Base-by-base conservation (phyloP, 495 filamentous ascomycete species). In the Endocarpon pusillum region DNA sequence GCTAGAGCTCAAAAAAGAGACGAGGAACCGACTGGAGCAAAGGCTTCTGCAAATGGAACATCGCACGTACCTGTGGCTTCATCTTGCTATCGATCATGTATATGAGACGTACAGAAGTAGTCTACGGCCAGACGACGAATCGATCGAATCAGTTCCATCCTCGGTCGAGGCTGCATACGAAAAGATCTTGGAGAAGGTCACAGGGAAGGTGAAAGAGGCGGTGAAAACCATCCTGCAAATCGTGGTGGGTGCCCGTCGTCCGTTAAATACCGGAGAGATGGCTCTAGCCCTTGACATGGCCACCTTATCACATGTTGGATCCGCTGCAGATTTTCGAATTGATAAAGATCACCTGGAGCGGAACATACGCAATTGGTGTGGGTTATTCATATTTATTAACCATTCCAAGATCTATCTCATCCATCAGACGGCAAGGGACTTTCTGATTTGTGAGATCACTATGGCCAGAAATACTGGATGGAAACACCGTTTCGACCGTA, bases 171-270 rank as follows among this genome's bases (percentile, higher is more conserved):
- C 19, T 28, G 23, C 37, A 21, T 49, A 52, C 32, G 30, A 42
- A 17, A 40, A 35, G 11, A 21, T 41, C 19, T 37, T 56, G 21
- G 7, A 23, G 9, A 24, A 35, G 8, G 38, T 34, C 28, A 21
- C 1, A 8, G 32, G 29, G 32, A 25, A 19, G 5, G 12, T 44
- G 5, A 34, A 17, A 2, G 23, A 29, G 5, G 17, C 34, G 10
- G 49, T 42, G 3, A 33, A 32, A 19, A 47, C 23, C 16, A 19
- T 57, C 14, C 44, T 61, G 1, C 39, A 55, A n/a, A 57, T 58
- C 7, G 36, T 61, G 8, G 22, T 54, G 5, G 48, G 40, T n/a
- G 48, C 56, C 9, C 10, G 19, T 25, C 29, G 44, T 20, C 54
- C 56, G 5, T 40, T 61, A 9, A 37, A 40, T 1, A 12, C 53